Evolutionary conservation across 345 rosid species (phyloP), one percentile per base, ranked within the genome.

Genomic region (Limnanthes douglasii): DNA sequence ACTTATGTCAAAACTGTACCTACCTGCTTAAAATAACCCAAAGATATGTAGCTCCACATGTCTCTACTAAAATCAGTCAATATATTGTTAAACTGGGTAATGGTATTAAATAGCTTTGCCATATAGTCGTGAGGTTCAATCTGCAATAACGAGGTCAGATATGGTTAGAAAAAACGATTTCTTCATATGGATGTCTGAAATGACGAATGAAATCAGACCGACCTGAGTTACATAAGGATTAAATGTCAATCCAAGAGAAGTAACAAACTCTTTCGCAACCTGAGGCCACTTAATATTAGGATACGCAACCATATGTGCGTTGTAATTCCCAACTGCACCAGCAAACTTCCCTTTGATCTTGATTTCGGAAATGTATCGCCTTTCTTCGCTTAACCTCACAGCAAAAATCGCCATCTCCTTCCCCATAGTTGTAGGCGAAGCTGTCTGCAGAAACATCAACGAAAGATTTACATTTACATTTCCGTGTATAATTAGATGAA

Each of bases 361-460:
- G 31, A 69, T 84, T 51, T 69, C 72, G 31, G 82, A 60, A 59
- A 85, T 69, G 46, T 65, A 68, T 46, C 58, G 61, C 65, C 69
- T 69, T 72, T 72, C 93, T 63, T 72, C 66, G 31, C 85, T 71
- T 62, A 92, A 64, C 60, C 96, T 69, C 40, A 68, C 70, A 34
- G 80, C 90, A 50, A 85, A 92, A 42, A 80, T 71, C n/a, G 94
- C 73, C 85, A 92, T 65, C 68, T 92, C 96, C 68, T 92, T 92
- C 26, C 99, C 93, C 52, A 85, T 53, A 8, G 96, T 92, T 37
- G 93, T 81, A 21, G 94, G 93, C 5, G 96, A 75, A 50, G 98
- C 98, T 52, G 98, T 71, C 98, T 90, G 70, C 64, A n/a, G n/a
- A n/a, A n/a, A n/a, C n/a, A n/a, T n/a, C n/a, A n/a, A n/a, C n/a